Base-by-base conservation (phyloP, 2,329 filamentous ascomycete genomes). In the Colletotrichum musicola region DNA sequence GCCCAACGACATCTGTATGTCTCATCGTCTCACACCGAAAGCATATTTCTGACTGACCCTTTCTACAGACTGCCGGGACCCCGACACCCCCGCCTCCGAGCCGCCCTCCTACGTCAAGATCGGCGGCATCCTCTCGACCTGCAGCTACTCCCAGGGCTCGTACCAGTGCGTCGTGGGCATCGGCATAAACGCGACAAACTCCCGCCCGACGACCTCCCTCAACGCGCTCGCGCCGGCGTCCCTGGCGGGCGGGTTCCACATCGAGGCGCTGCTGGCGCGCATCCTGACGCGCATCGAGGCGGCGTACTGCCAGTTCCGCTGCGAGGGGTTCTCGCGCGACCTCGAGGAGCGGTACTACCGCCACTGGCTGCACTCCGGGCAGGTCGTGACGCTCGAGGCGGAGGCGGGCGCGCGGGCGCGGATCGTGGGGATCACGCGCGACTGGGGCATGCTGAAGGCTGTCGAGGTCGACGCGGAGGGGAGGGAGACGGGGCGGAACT, bases 1-100 rank as follows among this genome's bases (percentile, higher is more conserved):
- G 96, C 96, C 96, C 12, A 99, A 99, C 75, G 96, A 99, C 76
- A 93, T 99, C 62, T 95, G 89, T 90, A 80, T 78, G 85, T 80
- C 4, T 18, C 1, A 27, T 10, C 4, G 13, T n/a, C 27, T 10
- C 2, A 12, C 3, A 5, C 12, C 20, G n/a, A 25, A 44, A 18
- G n/a, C 30, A 40, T n/a, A 6, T 2, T 14, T 6, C 16, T 12
- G 13, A 42, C 49, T 57, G 20, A 59, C 63, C 27, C 54, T 57
- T 35, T 20, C 4, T 4, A 7, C 64, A 89, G 88, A 94, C 75
- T 91, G 91, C 1, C 83, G 88, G 22, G 91, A 94, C 75, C 92
- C 87, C 6, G 82, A 79, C 61, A 85, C 84, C 54, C 83, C 83
- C 2, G 78, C 81, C 1, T 74, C 78, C 3, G 80, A 82, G 12